phyloP scores from a whole-genome alignment of 768 basidiomycete genomes.

The Tubosaeta brunneosetosa region DNA sequence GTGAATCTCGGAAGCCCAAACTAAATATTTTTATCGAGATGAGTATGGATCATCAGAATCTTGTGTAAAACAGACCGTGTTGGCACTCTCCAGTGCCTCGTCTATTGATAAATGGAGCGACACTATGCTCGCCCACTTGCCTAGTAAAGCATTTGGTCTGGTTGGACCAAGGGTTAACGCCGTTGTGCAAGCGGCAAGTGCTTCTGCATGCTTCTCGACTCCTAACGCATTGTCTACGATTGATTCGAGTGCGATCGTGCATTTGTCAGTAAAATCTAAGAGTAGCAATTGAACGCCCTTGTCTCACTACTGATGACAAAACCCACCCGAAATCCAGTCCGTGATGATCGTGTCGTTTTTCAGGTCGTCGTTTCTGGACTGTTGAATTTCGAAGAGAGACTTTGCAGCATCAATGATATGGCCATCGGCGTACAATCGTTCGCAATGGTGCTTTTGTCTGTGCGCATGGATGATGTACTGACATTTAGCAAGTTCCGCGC shows the following conservation, averaged over 20 bases:
- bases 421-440: background rate
- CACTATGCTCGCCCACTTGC: conserved; percentile 4
- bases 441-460: background rate
- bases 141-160: background rate
- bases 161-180: conserved; percentile 1
- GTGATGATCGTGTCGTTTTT: background rate
- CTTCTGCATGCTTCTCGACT: background rate
- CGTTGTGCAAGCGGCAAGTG: background rate
- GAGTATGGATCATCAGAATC: background rate
- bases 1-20: no score
- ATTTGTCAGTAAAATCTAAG: no score
- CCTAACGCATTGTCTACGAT: background rate
- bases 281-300: background rate
- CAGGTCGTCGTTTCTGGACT: background rate
- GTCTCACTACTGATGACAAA: background rate
- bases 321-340: background rate
- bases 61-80: background rate
- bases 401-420: background rate
- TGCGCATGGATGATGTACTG: no score
- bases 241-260: no score
- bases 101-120: background rate
- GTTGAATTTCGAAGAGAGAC: background rate
- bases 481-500: background rate
- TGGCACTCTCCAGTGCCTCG: background rate
- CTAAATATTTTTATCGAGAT: no score